Conservation (phyloP, 495 filamentous ascomycete species). For the Platismatia glauca region DNA sequence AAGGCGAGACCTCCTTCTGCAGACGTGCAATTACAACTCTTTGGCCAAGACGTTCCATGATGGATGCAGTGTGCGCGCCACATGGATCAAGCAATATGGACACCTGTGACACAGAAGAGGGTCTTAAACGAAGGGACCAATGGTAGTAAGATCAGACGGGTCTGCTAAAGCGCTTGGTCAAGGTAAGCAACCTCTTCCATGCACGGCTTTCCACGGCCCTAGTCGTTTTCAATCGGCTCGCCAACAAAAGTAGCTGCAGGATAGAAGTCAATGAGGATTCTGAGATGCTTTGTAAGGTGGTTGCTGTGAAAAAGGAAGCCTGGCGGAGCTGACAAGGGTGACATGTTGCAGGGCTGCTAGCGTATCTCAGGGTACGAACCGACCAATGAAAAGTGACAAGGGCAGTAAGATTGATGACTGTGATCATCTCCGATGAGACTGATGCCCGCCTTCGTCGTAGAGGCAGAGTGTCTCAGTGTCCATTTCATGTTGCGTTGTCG, state of each 20-base stretch:
- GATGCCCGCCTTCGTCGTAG: no score
- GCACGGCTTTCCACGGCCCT: no score
- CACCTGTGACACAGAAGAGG: neutral
- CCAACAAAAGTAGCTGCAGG: no score
- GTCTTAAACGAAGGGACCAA: neutral
- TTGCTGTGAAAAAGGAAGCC: neutral
- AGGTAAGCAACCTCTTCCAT: no score
- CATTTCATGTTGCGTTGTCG: no score
- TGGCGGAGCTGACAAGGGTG: neutral
- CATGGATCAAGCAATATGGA: neutral
- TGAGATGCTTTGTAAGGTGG: no score
- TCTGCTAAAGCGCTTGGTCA: neutral
- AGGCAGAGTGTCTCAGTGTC: no score
- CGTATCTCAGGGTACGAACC: neutral
- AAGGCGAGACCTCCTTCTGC: neutral
- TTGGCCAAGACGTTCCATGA: neutral
- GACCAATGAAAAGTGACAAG: neutral
- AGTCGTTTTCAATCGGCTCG: no score
- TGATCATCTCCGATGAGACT: no score
- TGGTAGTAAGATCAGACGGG: neutral
- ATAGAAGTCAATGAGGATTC: neutral
- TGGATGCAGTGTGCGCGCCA: neutral
- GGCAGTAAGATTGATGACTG: neutral
- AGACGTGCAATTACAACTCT: neutral
- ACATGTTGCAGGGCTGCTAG: neutral